Conservation (phyloP, 2,329 filamentous ascomycete species). For the Ceratocystis eucalypticola region DNA sequence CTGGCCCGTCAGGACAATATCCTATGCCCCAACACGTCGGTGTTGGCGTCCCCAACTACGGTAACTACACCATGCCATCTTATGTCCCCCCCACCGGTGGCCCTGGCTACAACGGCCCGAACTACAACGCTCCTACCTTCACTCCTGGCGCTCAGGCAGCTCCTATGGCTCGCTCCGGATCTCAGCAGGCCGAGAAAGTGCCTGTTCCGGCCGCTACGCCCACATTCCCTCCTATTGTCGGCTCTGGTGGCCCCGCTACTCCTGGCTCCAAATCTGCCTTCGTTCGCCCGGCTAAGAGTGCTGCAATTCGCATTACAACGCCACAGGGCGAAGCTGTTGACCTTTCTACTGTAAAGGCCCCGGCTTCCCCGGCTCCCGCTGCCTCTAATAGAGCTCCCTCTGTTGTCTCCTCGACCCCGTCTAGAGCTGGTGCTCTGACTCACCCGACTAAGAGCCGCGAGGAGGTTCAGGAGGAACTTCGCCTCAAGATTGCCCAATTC, state of each 20-base stretch:
- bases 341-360: slow-evolving; percentile 46
- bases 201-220: slow-evolving; percentile 59
- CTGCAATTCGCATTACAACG: slow-evolving; percentile 73
- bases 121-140: slow-evolving; percentile 16
- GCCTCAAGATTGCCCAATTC: slow-evolving; percentile 60
- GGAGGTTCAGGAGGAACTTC: slow-evolving; percentile 72
- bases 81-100: slow-evolving; percentile 33
- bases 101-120: slow-evolving; percentile 27
- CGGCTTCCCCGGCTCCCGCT: slow-evolving; percentile 42
- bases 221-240: slow-evolving; percentile 41
- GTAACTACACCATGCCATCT: slow-evolving; percentile 32
- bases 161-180: slow-evolving; percentile 72
- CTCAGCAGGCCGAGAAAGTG: slow-evolving; percentile 35
- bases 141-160: slow-evolving; percentile 31
- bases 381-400: slow-evolving; percentile 52
- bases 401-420: slow-evolving; percentile 61
- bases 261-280: slow-evolving; percentile 12
- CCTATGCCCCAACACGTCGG: slow-evolving; percentile 22
- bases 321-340: slow-evolving; percentile 65
- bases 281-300: slow-evolving; percentile 27
- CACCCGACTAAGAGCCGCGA: slow-evolving; percentile 63
- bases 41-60: slow-evolving; percentile 32
- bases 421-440: slow-evolving; percentile 54
- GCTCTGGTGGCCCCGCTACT: slow-evolving; percentile 38
- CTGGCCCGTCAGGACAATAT: slow-evolving; percentile 8